phyloP scores from a whole-genome alignment of 2,329 filamentous ascomycete genomes.

The Pseudohalonectria lignicola region DNA sequence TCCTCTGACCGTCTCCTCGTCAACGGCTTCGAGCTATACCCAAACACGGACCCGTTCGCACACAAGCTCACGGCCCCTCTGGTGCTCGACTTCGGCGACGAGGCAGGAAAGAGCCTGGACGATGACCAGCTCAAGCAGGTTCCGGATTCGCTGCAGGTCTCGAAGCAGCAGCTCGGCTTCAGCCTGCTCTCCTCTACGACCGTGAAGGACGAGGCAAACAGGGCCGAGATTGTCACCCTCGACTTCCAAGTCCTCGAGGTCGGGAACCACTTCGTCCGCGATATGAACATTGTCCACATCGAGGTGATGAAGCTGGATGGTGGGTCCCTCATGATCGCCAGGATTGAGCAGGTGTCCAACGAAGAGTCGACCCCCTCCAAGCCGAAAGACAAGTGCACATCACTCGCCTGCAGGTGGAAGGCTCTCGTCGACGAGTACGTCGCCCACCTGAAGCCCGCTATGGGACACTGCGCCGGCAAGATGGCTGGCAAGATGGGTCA shows the following conservation, averaged over 20 bases:
- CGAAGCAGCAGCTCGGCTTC: slow-evolving; percentile 30
- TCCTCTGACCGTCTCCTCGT: slow-evolving; percentile 37
- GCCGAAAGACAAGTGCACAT: slow-evolving; percentile 23
- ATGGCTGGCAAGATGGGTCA: slow-evolving; percentile 11
- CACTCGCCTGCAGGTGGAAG: slow-evolving; percentile 44
- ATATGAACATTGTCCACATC: slow-evolving; percentile 44
- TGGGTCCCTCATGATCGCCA: slow-evolving; percentile 43
- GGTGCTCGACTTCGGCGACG: slow-evolving; percentile 21
- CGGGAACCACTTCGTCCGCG: slow-evolving; percentile 41
- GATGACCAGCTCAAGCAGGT: no score
- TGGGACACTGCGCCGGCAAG: slow-evolving; percentile 27
- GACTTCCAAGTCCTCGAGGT: slow-evolving; percentile 51
- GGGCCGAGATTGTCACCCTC: slow-evolving; percentile 40
- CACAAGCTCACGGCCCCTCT: slow-evolving; percentile 33
- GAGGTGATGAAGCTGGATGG: slow-evolving; percentile 48
- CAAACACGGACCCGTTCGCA: slow-evolving; percentile 33
- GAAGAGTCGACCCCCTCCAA: slow-evolving; percentile 12
- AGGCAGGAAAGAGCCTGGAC: slow-evolving; percentile 5
- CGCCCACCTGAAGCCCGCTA: slow-evolving; percentile 17
- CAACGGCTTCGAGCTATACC: slow-evolving; percentile 52
- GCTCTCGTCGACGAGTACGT: slow-evolving; percentile 35
- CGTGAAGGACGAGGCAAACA: slow-evolving; percentile 36
- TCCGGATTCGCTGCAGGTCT: background rate
- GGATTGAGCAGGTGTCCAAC: slow-evolving; percentile 23
- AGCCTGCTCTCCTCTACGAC: slow-evolving; percentile 27